Conservation (phyloP, 495 filamentous ascomycete species). For the Cercophora newfieldiana region DNA sequence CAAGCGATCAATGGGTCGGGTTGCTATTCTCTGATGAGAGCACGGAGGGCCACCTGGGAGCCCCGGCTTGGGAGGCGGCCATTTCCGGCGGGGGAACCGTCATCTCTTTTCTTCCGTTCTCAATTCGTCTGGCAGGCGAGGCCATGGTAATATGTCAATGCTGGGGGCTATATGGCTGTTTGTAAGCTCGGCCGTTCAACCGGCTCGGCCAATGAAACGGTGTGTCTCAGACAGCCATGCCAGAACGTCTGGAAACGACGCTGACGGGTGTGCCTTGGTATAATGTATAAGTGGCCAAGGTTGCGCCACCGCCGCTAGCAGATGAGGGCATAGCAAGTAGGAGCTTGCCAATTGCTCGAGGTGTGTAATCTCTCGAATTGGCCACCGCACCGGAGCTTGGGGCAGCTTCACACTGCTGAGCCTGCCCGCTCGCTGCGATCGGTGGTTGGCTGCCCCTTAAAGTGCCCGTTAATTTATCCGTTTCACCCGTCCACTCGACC, state of each 20-base stretch:
- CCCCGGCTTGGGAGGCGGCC: not conserved
- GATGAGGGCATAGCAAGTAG: slow-evolving; percentile 4
- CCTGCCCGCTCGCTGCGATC: not conserved
- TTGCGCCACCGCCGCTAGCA: not conserved
- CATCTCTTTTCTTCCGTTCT: slow-evolving; percentile 18
- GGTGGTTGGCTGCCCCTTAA: slow-evolving; percentile 1
- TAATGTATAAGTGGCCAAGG: slow-evolving; percentile 4
- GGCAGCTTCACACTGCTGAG: slow-evolving; percentile 2
- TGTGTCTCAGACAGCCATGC: not conserved
- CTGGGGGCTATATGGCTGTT: slow-evolving; percentile 8
- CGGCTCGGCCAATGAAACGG: slow-evolving; percentile 22
- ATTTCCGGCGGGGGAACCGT: not conserved
- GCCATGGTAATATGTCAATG: not conserved
- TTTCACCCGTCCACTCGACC: slow-evolving; percentile 19
- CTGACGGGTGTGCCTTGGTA: not conserved
- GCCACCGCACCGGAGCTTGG: not conserved
- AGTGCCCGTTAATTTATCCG: slow-evolving; percentile 23
- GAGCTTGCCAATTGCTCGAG: slow-evolving; percentile 7
- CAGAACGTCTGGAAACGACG: slow-evolving; percentile 1
- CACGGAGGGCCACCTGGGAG: not conserved
- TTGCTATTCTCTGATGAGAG: slow-evolving; percentile 6
- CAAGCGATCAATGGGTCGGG: not conserved
- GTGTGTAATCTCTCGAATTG: slow-evolving; percentile 11
- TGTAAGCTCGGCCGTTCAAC: slow-evolving; percentile 15
- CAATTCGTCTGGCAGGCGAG: slow-evolving; percentile 15